phyloP scores from a whole-genome alignment of 1,139 yeast species.

The Pichia sp. region DNA sequence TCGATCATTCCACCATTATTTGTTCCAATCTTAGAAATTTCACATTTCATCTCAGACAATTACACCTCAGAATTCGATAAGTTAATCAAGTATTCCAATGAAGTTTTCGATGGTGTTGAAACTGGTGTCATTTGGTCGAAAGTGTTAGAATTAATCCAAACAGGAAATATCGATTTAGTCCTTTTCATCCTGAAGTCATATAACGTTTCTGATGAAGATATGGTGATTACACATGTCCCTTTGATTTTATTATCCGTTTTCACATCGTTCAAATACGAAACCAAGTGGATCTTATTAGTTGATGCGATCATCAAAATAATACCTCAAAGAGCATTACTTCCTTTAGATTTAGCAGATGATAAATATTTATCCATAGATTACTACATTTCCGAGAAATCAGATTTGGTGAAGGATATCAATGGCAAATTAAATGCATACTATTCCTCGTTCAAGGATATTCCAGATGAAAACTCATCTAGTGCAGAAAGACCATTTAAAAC shows the following conservation, averaged over 20 bases:
- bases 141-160: constrained; percentile 41
- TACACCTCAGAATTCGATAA: constrained; percentile 34
- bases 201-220: constrained; percentile 82
- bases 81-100: constrained; percentile 55
- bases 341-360: constrained; percentile 41
- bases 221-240: constrained; percentile 76
- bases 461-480: background rate
- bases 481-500: constrained; percentile 41
- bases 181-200: constrained; percentile 62
- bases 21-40: constrained; percentile 54
- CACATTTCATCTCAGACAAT: constrained; percentile 27
- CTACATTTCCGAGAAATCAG: constrained; percentile 6
- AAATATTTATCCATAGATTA: constrained; percentile 16
- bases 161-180: constrained; percentile 44
- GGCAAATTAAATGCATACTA: constrained; percentile 26
- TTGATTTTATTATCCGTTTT: constrained; percentile 54
- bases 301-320: constrained; percentile 44
- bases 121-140: constrained; percentile 75
- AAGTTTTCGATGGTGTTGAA: constrained; percentile 85
- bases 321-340: constrained; percentile 58
- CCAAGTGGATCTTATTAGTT: constrained; percentile 32
- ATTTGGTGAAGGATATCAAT: constrained; percentile 23
- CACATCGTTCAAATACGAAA: constrained; percentile 24
- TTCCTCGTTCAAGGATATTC: background rate
- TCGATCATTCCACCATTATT: constrained; percentile 68